These are phyloP conservation scores for Alternaria arborescens DNA, from an alignment of 2,329 filamentous ascomycete species.

Conservation along the genomic window DNA sequence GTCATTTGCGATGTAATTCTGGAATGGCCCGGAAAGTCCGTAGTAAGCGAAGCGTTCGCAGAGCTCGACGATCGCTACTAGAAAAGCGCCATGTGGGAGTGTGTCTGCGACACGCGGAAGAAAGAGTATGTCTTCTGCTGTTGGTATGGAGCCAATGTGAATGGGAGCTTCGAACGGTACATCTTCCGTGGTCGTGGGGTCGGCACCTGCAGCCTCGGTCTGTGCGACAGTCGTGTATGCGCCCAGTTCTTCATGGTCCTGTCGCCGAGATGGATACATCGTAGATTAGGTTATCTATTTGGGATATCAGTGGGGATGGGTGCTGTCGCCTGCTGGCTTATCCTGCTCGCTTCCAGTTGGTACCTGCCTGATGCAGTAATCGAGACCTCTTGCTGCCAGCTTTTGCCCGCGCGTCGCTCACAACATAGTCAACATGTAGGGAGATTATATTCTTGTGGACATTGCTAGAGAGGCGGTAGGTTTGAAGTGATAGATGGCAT, in stretches of 20 bases:
- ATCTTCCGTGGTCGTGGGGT: slow-evolving; percentile 24
- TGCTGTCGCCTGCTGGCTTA: not conserved
- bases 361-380: not conserved
- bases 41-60: slow-evolving; percentile 60
- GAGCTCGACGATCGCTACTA: slow-evolving; percentile 59
- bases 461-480: not conserved
- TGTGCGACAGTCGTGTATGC: slow-evolving; percentile 47
- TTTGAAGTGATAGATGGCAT: too few species aligned
- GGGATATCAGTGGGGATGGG: not conserved
- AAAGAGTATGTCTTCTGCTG: slow-evolving; percentile 34
- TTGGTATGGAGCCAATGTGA: slow-evolving; percentile 35
- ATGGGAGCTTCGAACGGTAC: slow-evolving; percentile 13
- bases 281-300: not conserved
- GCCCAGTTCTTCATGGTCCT: slow-evolving; percentile 28
- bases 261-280: slow-evolving; percentile 37
- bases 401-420: not conserved
- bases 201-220: slow-evolving; percentile 31
- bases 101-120: slow-evolving; percentile 53
- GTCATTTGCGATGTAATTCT: slow-evolving; percentile 59
- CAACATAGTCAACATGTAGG: not conserved
- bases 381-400: not conserved
- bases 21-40: slow-evolving; percentile 57
- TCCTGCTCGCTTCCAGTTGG: not conserved
- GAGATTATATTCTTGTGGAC: not conserved
- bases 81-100: slow-evolving; percentile 56